Evolutionary conservation across 1,284 basidiomycete species (phyloP).

Genomic region (Malassezia globosa): DNA sequence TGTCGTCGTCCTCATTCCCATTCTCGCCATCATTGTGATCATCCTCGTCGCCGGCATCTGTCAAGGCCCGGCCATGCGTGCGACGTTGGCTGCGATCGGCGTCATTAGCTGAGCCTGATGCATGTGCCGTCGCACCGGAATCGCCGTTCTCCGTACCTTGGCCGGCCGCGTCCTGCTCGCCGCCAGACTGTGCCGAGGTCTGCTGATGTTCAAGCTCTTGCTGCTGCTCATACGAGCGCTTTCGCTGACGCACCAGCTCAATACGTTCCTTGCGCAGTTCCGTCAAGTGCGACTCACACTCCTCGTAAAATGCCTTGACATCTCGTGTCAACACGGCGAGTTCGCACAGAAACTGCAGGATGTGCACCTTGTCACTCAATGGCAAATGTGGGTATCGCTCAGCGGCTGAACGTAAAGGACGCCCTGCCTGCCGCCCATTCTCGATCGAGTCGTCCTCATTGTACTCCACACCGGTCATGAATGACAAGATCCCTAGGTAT

Average conservation of each 20-base stretch:
- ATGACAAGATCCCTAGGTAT: conserved; percentile 37
- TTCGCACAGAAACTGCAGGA: conserved; percentile 77
- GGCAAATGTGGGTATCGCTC: conserved; percentile 63
- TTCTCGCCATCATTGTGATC: conserved; percentile 3
- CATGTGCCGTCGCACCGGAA: too few species aligned
- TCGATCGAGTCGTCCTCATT: conserved; percentile 21
- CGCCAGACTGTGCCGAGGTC: conserved; percentile 4
- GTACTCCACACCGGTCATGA: conserved; percentile 37
- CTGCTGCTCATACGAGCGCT: conserved; percentile 54
- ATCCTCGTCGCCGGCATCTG: not conserved
- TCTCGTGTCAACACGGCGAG: conserved; percentile 77
- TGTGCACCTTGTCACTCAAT: conserved; percentile 67
- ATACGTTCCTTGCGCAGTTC: conserved; percentile 88
- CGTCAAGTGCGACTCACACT: conserved; percentile 75
- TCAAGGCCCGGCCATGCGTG: too few species aligned
- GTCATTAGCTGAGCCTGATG: too few species aligned
- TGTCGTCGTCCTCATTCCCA: too few species aligned
- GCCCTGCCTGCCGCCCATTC: not conserved
- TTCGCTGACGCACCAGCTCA: conserved; percentile 77
- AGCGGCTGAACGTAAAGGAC: conserved; percentile 17
- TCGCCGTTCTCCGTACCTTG: conserved; percentile 1
- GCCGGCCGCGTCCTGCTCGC: too few species aligned
- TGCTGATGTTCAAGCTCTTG: conserved; percentile 12
- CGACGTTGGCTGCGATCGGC: too few species aligned
- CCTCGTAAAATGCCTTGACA: conserved; percentile 77